Conservation (phyloP, 371 early-diverging fungal genomes). For the Apophysomyces ossiformis region DNA sequence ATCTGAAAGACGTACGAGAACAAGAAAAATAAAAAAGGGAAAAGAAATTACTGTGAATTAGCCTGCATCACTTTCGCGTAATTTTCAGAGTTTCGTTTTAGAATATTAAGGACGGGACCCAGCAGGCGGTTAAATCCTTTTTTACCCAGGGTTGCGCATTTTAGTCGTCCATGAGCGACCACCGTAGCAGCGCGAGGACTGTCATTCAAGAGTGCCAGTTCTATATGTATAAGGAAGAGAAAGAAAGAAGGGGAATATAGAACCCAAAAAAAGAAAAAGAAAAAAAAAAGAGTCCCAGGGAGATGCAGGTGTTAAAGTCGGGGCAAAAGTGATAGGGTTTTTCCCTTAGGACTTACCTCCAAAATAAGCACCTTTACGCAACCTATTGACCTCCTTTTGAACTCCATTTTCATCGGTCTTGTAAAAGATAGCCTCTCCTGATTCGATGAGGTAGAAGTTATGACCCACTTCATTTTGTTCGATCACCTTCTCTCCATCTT, state of each 20-base stretch:
- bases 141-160: conserved; percentile 87
- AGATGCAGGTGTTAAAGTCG: conserved; percentile 12
- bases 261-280: not conserved
- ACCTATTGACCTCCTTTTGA: conserved; percentile 59
- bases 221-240: conserved; percentile 31
- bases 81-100: conserved; percentile 80
- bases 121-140: conserved; percentile 86
- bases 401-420: conserved; percentile 66
- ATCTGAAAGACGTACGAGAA: not conserved
- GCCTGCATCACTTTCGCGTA: conserved; percentile 45
- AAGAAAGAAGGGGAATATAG: too few relatives aligned
- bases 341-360: conserved; percentile 64
- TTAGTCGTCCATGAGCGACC: conserved; percentile 77
- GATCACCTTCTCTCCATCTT: conserved; percentile 80
- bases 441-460: conserved; percentile 86
- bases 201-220: conserved; percentile 86
- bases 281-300: conserved; percentile 6
- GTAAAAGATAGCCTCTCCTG: conserved; percentile 80
- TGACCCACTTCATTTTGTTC: conserved; percentile 86
- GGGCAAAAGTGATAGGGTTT: not conserved
- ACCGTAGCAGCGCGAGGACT: conserved; percentile 88
- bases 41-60: not conserved
- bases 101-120: conserved; percentile 86
- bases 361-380: conserved; percentile 90
- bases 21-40: not conserved